phyloP scores from a whole-genome alignment of 352 stramenopile genomes.

The Discostella stelligera region DNA sequence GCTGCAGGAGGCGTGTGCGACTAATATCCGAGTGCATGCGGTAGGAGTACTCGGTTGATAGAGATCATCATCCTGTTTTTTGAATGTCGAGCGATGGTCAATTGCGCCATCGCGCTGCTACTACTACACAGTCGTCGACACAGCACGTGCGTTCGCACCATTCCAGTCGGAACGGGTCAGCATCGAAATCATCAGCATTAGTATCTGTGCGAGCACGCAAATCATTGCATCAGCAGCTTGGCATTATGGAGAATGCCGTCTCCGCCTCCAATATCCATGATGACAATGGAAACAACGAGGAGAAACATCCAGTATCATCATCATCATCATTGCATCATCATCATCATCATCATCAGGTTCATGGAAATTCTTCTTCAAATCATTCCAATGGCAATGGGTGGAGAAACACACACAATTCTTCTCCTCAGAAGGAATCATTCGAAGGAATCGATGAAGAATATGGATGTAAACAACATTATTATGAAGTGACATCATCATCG shows the following conservation, averaged over 20 bases:
- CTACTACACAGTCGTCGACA: no score
- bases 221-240: not conserved
- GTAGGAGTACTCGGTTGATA: no score
- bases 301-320: not conserved
- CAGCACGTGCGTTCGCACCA: not conserved
- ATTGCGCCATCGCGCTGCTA: not conserved
- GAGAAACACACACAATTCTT: no score
- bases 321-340: not conserved
- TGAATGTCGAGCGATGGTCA: not conserved
- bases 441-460: constrained; percentile 7
- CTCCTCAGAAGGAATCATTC: not conserved
- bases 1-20: no score
- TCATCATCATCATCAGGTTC: not conserved
- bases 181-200: not conserved
- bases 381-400: no score
- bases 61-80: not conserved
- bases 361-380: no score
- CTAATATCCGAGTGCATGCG: no score
- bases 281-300: not conserved
- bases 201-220: not conserved
- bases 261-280: not conserved
- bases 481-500: constrained; percentile 5
- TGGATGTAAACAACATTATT: not conserved
- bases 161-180: not conserved
- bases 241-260: not conserved